Conservation (phyloP, 495 filamentous ascomycete species). For the Penicillium maclennaniae region DNA sequence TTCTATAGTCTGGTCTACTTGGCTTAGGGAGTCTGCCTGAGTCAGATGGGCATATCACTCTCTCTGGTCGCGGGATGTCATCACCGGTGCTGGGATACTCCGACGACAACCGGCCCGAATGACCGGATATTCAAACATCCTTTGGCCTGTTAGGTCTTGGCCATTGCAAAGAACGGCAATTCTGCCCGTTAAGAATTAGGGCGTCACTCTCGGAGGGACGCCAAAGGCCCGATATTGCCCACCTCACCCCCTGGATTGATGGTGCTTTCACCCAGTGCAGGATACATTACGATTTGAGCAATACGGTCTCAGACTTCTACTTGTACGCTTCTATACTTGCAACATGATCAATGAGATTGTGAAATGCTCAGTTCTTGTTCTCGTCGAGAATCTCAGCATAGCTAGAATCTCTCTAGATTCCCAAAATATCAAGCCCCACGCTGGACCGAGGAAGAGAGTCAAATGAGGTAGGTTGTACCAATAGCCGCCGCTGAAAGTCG, state of each 20-base stretch:
- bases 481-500: slow-evolving; percentile 3
- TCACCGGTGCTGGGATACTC: neutral
- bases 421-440: neutral
- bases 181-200: slow-evolving; percentile 1
- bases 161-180: neutral
- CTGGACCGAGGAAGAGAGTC: neutral
- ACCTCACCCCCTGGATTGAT: neutral
- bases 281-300: no score
- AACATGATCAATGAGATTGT: neutral
- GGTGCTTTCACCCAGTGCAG: neutral
- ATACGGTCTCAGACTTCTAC: no score
- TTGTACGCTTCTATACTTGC: no score
- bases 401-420: neutral
- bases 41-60: slow-evolving; percentile 5
- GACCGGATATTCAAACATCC: slow-evolving; percentile 2
- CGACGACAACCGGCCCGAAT: slow-evolving; percentile 8
- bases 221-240: slow-evolving; percentile 3
- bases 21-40: neutral
- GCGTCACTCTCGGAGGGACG: slow-evolving; percentile 11
- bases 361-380: neutral
- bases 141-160: neutral
- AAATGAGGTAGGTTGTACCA: neutral
- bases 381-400: neutral
- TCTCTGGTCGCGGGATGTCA: slow-evolving; percentile 8
- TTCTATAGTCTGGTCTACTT: neutral